These are phyloP conservation scores for Acer negundo DNA, from an alignment of 345 rosid species.

Conservation along the genomic window DNA sequence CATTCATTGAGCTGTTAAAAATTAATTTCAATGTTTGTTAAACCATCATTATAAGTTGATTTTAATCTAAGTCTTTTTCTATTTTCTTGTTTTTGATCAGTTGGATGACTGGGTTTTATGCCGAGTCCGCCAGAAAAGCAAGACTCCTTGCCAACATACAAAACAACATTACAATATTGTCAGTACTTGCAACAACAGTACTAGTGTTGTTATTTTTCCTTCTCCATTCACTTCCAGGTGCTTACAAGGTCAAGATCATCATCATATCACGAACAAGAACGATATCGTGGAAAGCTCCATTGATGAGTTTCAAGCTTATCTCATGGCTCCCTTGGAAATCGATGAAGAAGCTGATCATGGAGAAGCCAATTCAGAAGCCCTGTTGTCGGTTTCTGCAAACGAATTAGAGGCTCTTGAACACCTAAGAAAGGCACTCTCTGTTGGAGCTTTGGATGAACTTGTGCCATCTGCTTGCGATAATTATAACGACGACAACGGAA, in stretches of 20 bases:
- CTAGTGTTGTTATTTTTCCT: neutral
- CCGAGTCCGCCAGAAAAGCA: conserved; percentile 34
- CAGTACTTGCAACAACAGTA: neutral
- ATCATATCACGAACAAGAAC: neutral
- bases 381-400: neutral
- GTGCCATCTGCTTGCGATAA: conserved; percentile 4
- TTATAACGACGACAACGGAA: conserved; percentile 9
- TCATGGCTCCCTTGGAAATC: conserved; percentile 19
- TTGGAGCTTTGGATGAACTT: conserved; percentile 38
- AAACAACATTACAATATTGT: conserved; percentile 8
- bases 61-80: neutral
- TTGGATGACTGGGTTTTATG: conserved; percentile 49
- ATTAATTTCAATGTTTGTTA: neutral
- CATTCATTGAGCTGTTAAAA: too few relatives aligned
- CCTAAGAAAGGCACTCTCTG: conserved; percentile 27
- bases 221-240: conserved; percentile 15
- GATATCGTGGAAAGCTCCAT: neutral
- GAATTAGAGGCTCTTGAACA: conserved; percentile 26
- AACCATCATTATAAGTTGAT: neutral
- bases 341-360: conserved; percentile 23
- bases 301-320: conserved; percentile 21
- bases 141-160: neutral
- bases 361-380: conserved; percentile 15
- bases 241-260: conserved; percentile 34
- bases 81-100: conserved; percentile 21